phyloP scores from a whole-genome alignment of 2,329 filamentous ascomycete genomes.

The Fusarium illudens region DNA sequence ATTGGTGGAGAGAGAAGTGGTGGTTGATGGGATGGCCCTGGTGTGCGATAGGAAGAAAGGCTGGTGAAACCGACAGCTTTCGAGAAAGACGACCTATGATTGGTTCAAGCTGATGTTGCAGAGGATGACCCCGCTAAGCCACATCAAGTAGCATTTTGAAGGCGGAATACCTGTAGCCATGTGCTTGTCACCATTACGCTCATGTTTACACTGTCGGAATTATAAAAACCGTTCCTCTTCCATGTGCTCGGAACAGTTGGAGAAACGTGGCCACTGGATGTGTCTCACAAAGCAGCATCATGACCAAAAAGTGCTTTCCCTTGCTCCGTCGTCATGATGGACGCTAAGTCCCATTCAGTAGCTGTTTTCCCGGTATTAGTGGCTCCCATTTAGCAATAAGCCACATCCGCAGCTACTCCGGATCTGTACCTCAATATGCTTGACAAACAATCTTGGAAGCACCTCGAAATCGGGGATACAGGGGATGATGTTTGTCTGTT shows the following conservation, averaged over 20 bases:
- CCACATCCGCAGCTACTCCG: neutral
- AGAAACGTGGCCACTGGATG: neutral
- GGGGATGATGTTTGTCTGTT: neutral
- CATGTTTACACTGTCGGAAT: neutral
- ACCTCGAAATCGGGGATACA: neutral
- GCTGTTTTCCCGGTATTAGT: neutral
- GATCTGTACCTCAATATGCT: neutral
- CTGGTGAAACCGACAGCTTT: constrained; percentile 36
- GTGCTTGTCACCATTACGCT: neutral
- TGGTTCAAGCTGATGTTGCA: constrained; percentile 11
- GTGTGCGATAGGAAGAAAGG: constrained; percentile 10
- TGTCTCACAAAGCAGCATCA: neutral
- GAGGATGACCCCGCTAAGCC: neutral
- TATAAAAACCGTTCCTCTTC: neutral
- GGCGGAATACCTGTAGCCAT: neutral
- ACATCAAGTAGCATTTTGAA: neutral
- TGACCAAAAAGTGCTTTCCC: neutral
- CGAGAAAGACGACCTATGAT: constrained; percentile 28
- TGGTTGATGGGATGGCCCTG: constrained; percentile 2
- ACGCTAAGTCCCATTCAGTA: neutral
- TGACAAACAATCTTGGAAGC: neutral
- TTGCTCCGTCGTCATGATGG: neutral
- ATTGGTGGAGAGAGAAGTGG: constrained; percentile 6
- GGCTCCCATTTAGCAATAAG: neutral
- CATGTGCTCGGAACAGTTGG: neutral